Conservation (phyloP, 208 protist genomes). For the Leishmania guyanensis region DNA sequence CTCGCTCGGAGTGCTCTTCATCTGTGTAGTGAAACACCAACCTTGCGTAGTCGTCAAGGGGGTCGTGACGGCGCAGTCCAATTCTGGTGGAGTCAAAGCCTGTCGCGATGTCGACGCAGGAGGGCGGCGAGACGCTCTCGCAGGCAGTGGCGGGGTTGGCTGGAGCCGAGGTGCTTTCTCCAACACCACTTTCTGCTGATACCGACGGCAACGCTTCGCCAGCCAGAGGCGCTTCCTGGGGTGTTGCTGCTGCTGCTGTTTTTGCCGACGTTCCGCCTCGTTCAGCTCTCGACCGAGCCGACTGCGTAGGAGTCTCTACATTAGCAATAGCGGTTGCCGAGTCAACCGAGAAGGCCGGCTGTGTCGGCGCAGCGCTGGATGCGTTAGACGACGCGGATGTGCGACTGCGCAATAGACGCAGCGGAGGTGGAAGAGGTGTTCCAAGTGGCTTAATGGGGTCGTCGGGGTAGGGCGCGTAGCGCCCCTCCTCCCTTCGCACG, state of each 20-base stretch:
- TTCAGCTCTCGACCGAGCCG: background rate
- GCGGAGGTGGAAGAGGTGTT: constrained; percentile 64
- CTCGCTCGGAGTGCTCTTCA: constrained; percentile 28
- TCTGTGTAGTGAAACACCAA: constrained; percentile 21
- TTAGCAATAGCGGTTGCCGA: too few relatives aligned
- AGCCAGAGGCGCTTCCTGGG: background rate
- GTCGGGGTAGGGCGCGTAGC: constrained; percentile 67
- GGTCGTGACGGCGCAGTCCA: constrained; percentile 22
- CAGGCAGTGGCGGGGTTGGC: background rate
- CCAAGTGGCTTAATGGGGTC: constrained; percentile 64
- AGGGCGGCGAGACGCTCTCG: background rate
- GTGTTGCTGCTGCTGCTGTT: background rate
- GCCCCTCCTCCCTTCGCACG: constrained; percentile 39
- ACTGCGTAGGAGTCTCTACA: background rate
- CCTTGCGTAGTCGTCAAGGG: constrained; percentile 6
- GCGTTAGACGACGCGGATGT: background rate
- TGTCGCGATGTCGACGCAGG: background rate
- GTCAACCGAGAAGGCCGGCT: background rate
- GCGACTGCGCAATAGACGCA: constrained; percentile 54
- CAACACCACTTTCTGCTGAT: background rate
- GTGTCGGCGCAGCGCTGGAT: background rate
- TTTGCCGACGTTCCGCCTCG: background rate
- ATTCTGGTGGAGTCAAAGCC: background rate
- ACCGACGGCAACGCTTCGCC: background rate
- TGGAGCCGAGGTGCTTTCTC: background rate